These are phyloP conservation scores for Physaria fendleri DNA, from an alignment of 345 rosid species.

Conservation along the genomic window DNA sequence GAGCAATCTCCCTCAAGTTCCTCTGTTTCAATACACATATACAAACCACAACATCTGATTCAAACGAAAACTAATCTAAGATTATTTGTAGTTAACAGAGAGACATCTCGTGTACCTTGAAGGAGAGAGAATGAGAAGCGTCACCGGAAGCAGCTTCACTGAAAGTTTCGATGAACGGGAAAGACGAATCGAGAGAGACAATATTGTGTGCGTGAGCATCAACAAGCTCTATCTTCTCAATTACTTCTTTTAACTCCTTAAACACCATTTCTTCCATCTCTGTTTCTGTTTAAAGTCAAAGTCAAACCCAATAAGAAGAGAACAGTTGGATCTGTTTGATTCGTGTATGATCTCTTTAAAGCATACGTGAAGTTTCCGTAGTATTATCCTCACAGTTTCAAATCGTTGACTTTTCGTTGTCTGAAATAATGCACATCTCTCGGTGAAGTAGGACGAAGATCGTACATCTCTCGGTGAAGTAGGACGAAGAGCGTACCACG, in stretches of 20 bases:
- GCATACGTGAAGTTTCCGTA: too few species aligned
- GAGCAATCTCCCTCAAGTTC: slow-evolving; percentile 67
- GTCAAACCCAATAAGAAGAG: background rate
- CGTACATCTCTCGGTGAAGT: too few species aligned
- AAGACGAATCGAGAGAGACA: slow-evolving; percentile 61
- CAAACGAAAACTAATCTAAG: background rate
- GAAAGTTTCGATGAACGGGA: slow-evolving; percentile 55
- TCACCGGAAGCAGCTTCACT: slow-evolving; percentile 71
- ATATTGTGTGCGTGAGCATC: slow-evolving; percentile 86
- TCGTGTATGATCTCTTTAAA: background rate
- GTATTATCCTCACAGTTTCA: too few species aligned
- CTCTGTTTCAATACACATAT: slow-evolving; percentile 45
- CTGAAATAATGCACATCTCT: too few species aligned
- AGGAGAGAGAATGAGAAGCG: slow-evolving; percentile 66
- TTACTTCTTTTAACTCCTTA: slow-evolving; percentile 44
- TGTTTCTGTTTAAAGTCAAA: background rate
- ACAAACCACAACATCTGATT: background rate
- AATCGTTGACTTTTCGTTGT: too few species aligned
- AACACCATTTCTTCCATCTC: slow-evolving; percentile 56
- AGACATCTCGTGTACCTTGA: slow-evolving; percentile 49
- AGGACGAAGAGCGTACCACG: too few species aligned
- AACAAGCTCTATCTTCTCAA: slow-evolving; percentile 51
- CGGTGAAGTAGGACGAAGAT: too few species aligned
- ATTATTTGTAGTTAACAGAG: background rate
- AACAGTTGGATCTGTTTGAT: background rate